Conservation (phyloP, 2,329 filamentous ascomycete species). For the Colletotrichum spinosum region DNA sequence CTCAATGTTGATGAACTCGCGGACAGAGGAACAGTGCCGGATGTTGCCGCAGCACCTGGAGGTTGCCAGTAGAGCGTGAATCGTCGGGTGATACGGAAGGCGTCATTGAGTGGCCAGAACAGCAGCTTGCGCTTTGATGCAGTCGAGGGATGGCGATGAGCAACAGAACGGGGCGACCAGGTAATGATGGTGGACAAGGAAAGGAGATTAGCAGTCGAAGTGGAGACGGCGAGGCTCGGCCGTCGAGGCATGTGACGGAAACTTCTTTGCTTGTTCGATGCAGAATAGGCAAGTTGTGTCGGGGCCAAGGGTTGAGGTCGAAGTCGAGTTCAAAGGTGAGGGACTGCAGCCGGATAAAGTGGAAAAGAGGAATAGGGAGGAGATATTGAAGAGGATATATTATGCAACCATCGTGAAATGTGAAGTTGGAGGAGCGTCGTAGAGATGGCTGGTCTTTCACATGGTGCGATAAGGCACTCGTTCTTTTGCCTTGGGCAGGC, state of each 20-base stretch:
- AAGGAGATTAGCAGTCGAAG: constrained; percentile 10
- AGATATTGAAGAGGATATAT: background rate
- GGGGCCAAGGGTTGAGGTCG: too few relatives aligned
- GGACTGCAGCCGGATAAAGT: background rate
- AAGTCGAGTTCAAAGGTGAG: too few relatives aligned
- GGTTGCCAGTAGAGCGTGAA: background rate
- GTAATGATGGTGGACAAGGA: constrained; percentile 10
- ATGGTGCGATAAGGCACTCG: too few relatives aligned
- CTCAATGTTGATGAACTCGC: background rate
- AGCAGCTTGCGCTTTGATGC: constrained; percentile 6
- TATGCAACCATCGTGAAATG: constrained; percentile 7
- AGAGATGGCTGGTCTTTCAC: too few relatives aligned
- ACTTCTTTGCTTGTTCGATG: constrained; percentile 22
- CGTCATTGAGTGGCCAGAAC: background rate
- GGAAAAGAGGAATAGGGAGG: background rate
- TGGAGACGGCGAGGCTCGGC: background rate
- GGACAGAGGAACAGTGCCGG: constrained; percentile 14
- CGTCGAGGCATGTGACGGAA: constrained; percentile 6
- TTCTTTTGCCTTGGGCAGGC: too few relatives aligned
- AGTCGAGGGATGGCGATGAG: constrained; percentile 10
- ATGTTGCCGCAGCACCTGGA: constrained; percentile 16
- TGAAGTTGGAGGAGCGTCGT: background rate
- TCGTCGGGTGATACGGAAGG: background rate
- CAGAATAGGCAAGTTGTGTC: constrained; percentile 1
- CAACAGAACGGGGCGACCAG: background rate